Conservation (phyloP, 805 yeast genomes). For the Sugiyamaella qingdaonensis region DNA sequence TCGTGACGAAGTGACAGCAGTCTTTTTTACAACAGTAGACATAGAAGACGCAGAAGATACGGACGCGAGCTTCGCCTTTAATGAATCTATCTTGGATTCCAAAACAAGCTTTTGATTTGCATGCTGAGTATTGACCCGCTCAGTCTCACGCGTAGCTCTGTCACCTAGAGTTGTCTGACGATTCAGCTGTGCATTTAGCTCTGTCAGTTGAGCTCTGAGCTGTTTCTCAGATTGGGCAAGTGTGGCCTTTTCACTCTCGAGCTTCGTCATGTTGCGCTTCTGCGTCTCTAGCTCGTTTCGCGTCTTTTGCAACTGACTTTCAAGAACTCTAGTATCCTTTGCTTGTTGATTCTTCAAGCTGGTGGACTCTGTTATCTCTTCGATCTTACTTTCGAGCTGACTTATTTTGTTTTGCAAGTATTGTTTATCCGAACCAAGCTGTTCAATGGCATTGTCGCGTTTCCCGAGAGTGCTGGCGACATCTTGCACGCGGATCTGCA, state of each 20-base stretch:
- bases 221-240: conserved; percentile 9
- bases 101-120: conserved; percentile 14
- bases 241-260: conserved; percentile 10
- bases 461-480: background rate
- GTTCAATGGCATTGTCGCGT: background rate
- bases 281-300: conserved; percentile 6
- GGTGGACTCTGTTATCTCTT: background rate
- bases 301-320: background rate
- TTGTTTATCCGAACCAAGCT: background rate
- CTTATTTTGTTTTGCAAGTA: background rate
- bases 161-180: conserved; percentile 8
- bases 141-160: conserved; percentile 13
- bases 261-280: background rate
- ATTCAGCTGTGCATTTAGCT: conserved; percentile 10
- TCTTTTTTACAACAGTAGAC: background rate
- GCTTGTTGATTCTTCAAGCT: background rate
- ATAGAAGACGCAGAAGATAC: background rate
- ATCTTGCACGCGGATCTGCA: background rate
- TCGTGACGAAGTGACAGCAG: background rate
- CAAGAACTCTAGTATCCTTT: background rate
- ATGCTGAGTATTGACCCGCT: conserved; percentile 4
- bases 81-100: conserved; percentile 16
- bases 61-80: conserved; percentile 9
- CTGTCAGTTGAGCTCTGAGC: conserved; percentile 13
- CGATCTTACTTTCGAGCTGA: background rate